phyloP scores from a whole-genome alignment of 805 yeast genomes.

The Starmerella bacillaris region DNA sequence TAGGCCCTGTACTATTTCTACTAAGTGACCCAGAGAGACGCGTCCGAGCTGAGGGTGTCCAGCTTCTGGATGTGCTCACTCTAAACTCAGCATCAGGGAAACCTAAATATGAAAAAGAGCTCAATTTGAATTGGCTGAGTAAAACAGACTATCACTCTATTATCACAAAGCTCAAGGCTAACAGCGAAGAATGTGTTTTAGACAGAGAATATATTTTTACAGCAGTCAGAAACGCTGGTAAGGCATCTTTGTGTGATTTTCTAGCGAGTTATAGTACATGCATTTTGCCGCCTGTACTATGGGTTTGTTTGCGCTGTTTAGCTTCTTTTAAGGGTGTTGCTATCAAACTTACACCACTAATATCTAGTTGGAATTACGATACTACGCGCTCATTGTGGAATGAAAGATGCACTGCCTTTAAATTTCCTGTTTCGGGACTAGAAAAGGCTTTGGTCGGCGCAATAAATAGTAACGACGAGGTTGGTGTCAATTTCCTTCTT shows the following conservation, averaged over 20 bases:
- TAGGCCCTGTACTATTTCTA: conserved; percentile 22
- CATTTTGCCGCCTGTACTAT: conserved; percentile 39
- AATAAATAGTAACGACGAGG: conserved; percentile 45
- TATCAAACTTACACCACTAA: conserved; percentile 28
- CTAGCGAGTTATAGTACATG: conserved; percentile 18
- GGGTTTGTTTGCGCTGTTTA: conserved; percentile 31
- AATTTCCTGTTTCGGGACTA: conserved; percentile 32
- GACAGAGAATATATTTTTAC: conserved; percentile 33
- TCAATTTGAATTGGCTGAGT: conserved; percentile 30
- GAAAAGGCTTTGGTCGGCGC: conserved; percentile 43
- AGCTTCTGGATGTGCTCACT: conserved; percentile 9
- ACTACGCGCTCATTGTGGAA: conserved; percentile 8
- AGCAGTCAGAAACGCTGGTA: conserved; percentile 21
- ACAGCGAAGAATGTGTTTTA: conserved; percentile 29
- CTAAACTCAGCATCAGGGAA: conserved; percentile 14
- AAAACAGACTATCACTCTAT: conserved; percentile 45
- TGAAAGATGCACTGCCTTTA: conserved; percentile 8
- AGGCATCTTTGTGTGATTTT: conserved; percentile 18
- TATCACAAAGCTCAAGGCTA: conserved; percentile 24
- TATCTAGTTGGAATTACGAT: conserved; percentile 29
- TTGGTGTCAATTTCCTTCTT: conserved; percentile 41
- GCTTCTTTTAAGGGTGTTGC: conserved; percentile 24
- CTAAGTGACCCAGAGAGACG: conserved; percentile 22
- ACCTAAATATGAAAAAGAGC: conserved; percentile 8
- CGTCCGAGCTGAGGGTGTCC: conserved; percentile 20